Conservation (phyloP, 139 green algal species). For the Pseudopediastrum boryanum region DNA sequence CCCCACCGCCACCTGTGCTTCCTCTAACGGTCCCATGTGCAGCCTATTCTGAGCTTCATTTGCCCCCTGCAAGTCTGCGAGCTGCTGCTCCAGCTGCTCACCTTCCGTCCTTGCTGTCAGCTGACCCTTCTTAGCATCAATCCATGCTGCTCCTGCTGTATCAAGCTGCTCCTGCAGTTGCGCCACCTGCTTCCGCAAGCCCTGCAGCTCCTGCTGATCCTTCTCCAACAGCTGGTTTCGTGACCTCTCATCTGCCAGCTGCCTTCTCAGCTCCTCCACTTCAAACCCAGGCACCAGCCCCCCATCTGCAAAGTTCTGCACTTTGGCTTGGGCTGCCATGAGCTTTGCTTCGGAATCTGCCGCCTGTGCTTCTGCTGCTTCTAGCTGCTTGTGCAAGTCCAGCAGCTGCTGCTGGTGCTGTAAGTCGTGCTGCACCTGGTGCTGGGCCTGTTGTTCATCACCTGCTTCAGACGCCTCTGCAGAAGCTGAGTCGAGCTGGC, state of each 20-base stretch:
- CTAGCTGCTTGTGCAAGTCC: too few relatives aligned
- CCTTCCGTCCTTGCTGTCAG: too few relatives aligned
- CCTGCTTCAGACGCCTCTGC: too few relatives aligned
- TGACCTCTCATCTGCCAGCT: conserved; percentile 2
- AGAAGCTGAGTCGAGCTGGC: too few relatives aligned
- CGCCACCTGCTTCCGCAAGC: neutral
- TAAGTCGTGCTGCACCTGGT: neutral
- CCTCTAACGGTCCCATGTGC: too few relatives aligned
- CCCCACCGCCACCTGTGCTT: too few relatives aligned
- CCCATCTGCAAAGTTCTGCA: neutral
- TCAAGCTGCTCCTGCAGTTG: conserved; percentile 7
- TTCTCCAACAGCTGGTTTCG: conserved; percentile 9
- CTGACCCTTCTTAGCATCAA: too few relatives aligned
- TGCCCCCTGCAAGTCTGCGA: too few relatives aligned
- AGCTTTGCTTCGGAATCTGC: neutral
- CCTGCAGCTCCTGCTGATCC: neutral
- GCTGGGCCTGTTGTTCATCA: too few relatives aligned
- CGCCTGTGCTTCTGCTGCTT: neutral
- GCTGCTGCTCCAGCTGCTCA: too few relatives aligned
- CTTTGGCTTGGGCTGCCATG: neutral
- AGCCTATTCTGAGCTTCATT: too few relatives aligned
- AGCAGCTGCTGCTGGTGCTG: neutral
- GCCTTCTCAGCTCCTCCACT: conserved; percentile 32
- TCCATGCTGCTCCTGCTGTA: too few relatives aligned
- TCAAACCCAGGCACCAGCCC: conserved; percentile 15